Evolutionary conservation across 257 asterid genomes (phyloP).

Genomic region (Solanum okadae): DNA sequence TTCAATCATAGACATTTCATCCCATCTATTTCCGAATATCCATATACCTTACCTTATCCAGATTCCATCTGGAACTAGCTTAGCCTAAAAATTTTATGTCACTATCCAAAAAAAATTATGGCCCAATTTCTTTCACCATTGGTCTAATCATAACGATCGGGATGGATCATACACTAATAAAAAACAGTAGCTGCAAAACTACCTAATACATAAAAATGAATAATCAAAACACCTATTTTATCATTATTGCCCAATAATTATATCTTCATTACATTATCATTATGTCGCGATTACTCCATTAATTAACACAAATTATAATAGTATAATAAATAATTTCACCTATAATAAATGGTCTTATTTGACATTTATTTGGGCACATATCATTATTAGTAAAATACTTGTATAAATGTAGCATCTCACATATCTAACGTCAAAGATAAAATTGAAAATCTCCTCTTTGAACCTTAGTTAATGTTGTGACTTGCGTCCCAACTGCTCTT

Average conservation of each 20-base stretch:
- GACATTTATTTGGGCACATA: not conserved
- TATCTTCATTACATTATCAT: not conserved
- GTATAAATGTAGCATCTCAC: not conserved
- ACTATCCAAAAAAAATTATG: not conserved
- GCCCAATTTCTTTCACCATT: not conserved
- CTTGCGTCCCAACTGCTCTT: not conserved
- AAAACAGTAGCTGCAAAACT: not conserved
- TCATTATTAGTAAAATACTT: too few relatives aligned
- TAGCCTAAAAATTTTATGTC: not conserved
- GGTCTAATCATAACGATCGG: not conserved
- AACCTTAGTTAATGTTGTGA: not conserved
- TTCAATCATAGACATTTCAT: too few relatives aligned
- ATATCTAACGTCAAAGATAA: not conserved
- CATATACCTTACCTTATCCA: not conserved
- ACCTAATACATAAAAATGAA: not conserved
- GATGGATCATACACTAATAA: not conserved
- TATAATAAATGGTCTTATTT: too few relatives aligned
- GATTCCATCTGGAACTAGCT: not conserved
- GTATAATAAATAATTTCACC: not conserved
- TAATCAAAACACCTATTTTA: not conserved
- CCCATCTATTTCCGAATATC: too few relatives aligned
- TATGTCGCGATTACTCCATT: not conserved
- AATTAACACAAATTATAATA: not conserved
- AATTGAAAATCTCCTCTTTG: not conserved
- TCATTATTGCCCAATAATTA: not conserved